Evolutionary conservation across 306 rosid species (phyloP).

Genomic region (Malus asiatica): DNA sequence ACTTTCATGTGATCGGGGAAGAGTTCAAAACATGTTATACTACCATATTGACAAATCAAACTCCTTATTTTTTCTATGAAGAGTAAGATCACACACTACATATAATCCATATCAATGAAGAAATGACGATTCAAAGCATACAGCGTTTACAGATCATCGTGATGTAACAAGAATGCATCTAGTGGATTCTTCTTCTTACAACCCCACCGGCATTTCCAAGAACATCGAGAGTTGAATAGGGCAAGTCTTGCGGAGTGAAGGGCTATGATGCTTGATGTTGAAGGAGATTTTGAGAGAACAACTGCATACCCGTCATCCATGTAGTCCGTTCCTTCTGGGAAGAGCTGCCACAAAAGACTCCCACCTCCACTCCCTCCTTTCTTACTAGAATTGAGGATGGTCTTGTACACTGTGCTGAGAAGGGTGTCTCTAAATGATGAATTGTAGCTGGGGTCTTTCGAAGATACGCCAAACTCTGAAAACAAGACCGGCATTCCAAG

Average conservation of each 20-base stretch:
- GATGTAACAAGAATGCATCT: slow-evolving; percentile 17
- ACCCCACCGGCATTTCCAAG: slow-evolving; percentile 69
- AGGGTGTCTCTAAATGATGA: slow-evolving; percentile 52
- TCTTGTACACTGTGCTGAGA: slow-evolving; percentile 46
- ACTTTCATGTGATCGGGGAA: too few relatives aligned
- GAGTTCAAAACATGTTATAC: too few relatives aligned
- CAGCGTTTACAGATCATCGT: slow-evolving; percentile 32
- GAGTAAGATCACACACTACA: background rate
- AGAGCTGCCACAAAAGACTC: slow-evolving; percentile 79
- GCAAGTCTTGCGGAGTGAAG: slow-evolving; percentile 57
- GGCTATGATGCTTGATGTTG: slow-evolving; percentile 50
- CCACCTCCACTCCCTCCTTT: slow-evolving; percentile 88
- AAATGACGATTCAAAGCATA: background rate
- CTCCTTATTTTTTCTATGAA: too few relatives aligned
- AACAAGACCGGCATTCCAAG: slow-evolving; percentile 84
- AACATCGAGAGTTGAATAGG: slow-evolving; percentile 53
- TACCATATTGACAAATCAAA: too few relatives aligned
- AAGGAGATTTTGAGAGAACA: slow-evolving; percentile 56
- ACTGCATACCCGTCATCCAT: slow-evolving; percentile 92
- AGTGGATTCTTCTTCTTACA: slow-evolving; percentile 45
- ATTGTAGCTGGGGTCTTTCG: slow-evolving; percentile 76
- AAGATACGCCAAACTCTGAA: slow-evolving; percentile 79
- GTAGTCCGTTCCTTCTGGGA: slow-evolving; percentile 78
- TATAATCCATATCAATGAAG: background rate
- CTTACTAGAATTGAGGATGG: slow-evolving; percentile 53